Conservation (phyloP, 345 rosid species). For the Nasturtium officinale region DNA sequence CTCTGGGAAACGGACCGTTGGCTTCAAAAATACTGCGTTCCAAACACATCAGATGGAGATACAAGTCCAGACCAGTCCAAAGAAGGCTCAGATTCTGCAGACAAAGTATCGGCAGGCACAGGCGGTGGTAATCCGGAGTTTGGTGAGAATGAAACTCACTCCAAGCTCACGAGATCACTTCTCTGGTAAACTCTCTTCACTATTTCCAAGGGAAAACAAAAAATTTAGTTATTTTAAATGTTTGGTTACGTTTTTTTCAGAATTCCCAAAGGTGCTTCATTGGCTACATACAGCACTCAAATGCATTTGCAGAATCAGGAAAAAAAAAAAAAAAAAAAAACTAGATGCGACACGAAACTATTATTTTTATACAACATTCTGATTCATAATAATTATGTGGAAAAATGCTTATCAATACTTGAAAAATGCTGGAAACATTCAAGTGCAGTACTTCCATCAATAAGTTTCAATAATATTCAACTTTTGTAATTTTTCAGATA, state of each 20-base stretch:
- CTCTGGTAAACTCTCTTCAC: conserved; percentile 36
- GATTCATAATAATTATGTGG: conserved; percentile 17
- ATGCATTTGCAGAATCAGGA: conserved; percentile 15
- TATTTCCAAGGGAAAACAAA: background rate
- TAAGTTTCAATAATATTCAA: conserved; percentile 22
- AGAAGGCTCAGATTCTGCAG: conserved; percentile 49
- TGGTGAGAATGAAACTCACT: conserved; percentile 43
- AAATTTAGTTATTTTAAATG: background rate
- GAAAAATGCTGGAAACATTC: background rate
- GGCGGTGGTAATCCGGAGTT: conserved; percentile 70
- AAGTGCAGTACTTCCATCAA: conserved; percentile 6
- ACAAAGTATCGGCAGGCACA: conserved; percentile 50
- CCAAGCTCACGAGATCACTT: conserved; percentile 56
- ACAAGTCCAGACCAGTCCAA: conserved; percentile 46
- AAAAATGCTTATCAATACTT: conserved; percentile 4
- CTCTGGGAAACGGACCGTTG: conserved; percentile 99
- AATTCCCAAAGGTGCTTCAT: background rate
- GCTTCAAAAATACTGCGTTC: conserved; percentile 82
- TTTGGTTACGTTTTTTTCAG: conserved; percentile 13
- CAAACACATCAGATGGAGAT: conserved; percentile 55
- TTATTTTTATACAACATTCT: background rate
- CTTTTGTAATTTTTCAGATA: background rate
- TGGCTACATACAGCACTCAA: background rate
- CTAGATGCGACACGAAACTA: conserved; percentile 24
- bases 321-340: background rate